Base-by-base conservation (phyloP, 1,284 basidiomycete species). In the Cryptococcus maquisensis region DNA sequence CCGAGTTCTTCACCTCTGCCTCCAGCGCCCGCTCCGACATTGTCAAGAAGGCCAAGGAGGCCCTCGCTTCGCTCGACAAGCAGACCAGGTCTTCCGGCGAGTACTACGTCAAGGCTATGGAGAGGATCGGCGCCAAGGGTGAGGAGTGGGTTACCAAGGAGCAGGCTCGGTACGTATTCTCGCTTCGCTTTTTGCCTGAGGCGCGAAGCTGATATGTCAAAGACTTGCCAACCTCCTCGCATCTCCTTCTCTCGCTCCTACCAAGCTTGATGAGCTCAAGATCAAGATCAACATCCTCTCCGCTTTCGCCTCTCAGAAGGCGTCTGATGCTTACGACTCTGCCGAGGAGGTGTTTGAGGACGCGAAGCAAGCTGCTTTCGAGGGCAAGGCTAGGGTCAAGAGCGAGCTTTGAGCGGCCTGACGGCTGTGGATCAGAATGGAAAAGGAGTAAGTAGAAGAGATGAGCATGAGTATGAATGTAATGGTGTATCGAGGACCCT, bases 251-350 rank as follows among this genome's bases (percentile, higher is more conserved):
- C 78, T 97, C 40, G 81, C 87, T 4, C 80, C 83, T 0, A 76
- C 81, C 50, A 97, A 98, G 78, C 79, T 94, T 43, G 95, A 98
- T 74, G 92, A 98, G 79, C 85, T 98, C 67, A 89, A 91, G 78
- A 83, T 88, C 74, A 95, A 94, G 80, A 81, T 83, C 49, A 98
- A 98, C 78, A 83, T 96, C 63, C 83, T 96, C 52, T 75, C 79
- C 9, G 83, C 89, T 0, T 95, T 96, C 69, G 78, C 80, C 21
- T 78, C 77, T 49, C 76, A 82, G 62, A 82, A 83, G 70, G 75
- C 71, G 21, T 70, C 67, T 40, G 69, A 77, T 38, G 51, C 54
- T 49, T 57, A 62, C 39, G 65, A 69, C 8, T 62, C 61, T 18
- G 63, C 64, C 12, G 62, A 49, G 37, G 64, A 62, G n/a, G 49